Percentiles rank a stretch among this genome's conserved stretches.
Conservation (phyloP, 257 asterid genomes). For the Plantago major region DNA sequence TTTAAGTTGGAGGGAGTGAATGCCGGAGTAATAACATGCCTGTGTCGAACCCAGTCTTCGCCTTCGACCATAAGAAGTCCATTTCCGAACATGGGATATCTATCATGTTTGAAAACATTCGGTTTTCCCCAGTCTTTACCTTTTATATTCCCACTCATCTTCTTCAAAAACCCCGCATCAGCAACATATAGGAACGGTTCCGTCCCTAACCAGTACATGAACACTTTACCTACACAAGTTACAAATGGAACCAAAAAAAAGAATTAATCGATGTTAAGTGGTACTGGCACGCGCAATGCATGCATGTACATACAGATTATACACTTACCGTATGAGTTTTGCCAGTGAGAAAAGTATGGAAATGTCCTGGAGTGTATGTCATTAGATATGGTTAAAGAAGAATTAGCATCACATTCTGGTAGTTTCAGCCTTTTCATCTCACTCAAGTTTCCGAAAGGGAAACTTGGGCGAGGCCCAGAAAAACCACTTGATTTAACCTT, state of each 20-base stretch:
- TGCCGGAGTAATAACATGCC: slow-evolving; percentile 80
- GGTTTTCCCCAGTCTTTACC: slow-evolving; percentile 95
- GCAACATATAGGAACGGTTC: slow-evolving; percentile 87
- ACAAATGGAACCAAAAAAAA: background rate
- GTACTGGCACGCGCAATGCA: background rate
- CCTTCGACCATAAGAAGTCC: slow-evolving; percentile 89
- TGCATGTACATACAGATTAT: background rate
- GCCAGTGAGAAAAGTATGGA: slow-evolving; percentile 75
- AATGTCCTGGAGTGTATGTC: slow-evolving; percentile 66
- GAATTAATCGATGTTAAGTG: background rate
- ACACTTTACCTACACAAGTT: slow-evolving; percentile 59
- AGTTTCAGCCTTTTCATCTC: slow-evolving; percentile 35
- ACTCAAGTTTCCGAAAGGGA: slow-evolving; percentile 71
- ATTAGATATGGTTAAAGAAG: slow-evolving; percentile 27
- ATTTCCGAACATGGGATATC: slow-evolving; percentile 85
- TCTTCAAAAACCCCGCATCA: slow-evolving; percentile 67
- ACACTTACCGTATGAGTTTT: slow-evolving; percentile 51
- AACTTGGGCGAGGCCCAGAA: slow-evolving; percentile 69
- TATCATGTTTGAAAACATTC: slow-evolving; percentile 63
- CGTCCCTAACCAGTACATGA: slow-evolving; percentile 79
- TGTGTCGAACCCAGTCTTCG: slow-evolving; percentile 87
- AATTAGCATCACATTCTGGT: background rate
- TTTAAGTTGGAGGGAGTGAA: slow-evolving; percentile 68
- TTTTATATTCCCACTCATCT: slow-evolving; percentile 50
- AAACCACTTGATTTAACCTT: slow-evolving; percentile 72